Percentiles rank a stretch among this genome's conserved stretches.
Evolutionary conservation across 2,329 filamentous ascomycete species (phyloP).

Genomic region (Exutisphaerella laricina): DNA sequence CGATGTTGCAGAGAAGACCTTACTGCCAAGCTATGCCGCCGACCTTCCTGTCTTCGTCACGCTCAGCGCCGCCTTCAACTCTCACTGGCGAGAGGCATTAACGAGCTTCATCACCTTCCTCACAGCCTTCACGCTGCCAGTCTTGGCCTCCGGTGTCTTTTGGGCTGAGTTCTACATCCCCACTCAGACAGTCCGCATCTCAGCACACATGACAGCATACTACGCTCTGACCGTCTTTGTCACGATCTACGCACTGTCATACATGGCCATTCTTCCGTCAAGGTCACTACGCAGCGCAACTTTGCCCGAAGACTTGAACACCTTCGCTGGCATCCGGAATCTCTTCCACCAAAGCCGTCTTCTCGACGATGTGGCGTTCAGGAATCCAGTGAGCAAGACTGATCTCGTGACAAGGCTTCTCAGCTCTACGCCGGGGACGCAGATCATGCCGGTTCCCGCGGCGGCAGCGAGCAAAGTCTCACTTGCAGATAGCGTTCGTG

Average conservation of each 20-base stretch:
- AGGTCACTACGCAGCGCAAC: constrained; percentile 46
- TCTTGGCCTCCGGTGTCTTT: constrained; percentile 65
- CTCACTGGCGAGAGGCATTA: constrained; percentile 61
- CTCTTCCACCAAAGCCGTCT: constrained; percentile 71
- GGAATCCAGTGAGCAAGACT: constrained; percentile 58
- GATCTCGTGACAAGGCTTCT: constrained; percentile 67
- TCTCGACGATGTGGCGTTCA: constrained; percentile 66
- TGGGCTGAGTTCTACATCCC: constrained; percentile 60
- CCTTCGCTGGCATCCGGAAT: constrained; percentile 69
- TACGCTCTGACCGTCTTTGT: constrained; percentile 70
- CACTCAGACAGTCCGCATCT: constrained; percentile 55
- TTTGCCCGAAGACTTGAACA: constrained; percentile 53
- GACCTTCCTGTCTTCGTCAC: constrained; percentile 58
- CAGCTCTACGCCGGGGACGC: constrained; percentile 43
- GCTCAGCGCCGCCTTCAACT: constrained; percentile 53
- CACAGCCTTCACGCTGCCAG: constrained; percentile 57
- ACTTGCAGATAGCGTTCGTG: constrained; percentile 31
- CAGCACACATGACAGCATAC: constrained; percentile 64
- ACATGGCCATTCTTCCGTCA: constrained; percentile 64
- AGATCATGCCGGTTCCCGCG: constrained; percentile 35
- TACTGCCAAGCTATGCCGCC: constrained; percentile 66
- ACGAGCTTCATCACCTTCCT: constrained; percentile 56
- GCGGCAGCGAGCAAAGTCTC: constrained; percentile 24
- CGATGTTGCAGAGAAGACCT: constrained; percentile 50
- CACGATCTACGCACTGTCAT: constrained; percentile 62